These are phyloP conservation scores for Plantago lanceolata DNA, from an alignment of 305 asterid genomes.

Conservation along the genomic window DNA sequence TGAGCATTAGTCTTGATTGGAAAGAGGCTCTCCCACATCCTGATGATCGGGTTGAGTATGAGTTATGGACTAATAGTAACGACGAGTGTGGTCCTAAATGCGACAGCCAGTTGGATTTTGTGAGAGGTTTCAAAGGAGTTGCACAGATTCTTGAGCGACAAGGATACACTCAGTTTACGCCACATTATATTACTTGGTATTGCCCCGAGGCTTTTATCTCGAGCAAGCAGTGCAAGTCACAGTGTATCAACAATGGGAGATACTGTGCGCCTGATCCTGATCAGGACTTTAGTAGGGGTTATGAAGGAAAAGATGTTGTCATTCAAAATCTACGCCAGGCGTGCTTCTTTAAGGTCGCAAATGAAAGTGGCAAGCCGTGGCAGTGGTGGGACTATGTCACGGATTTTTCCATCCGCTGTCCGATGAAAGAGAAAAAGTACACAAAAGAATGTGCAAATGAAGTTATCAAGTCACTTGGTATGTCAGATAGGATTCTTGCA, in stretches of 20 bases:
- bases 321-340: slow-evolving; percentile 74
- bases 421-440: slow-evolving; percentile 76
- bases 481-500: slow-evolving; percentile 22
- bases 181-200: slow-evolving; percentile 76
- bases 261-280: slow-evolving; percentile 81
- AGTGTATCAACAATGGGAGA: slow-evolving; percentile 69
- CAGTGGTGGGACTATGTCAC: slow-evolving; percentile 98
- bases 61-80: slow-evolving; percentile 94
- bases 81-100: slow-evolving; percentile 94
- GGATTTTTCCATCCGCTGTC: slow-evolving; percentile 79
- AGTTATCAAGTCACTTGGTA: slow-evolving; percentile 81
- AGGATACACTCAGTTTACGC: slow-evolving; percentile 78
- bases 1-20: slow-evolving; percentile 86
- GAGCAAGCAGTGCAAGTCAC: slow-evolving; percentile 74
- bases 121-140: slow-evolving; percentile 74
- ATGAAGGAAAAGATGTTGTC: slow-evolving; percentile 87
- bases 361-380: slow-evolving; percentile 81
- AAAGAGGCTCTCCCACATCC: slow-evolving; percentile 97
- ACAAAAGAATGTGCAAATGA: slow-evolving; percentile 74
- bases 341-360: slow-evolving; percentile 75
- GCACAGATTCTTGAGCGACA: slow-evolving; percentile 93
- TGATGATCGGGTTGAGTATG: slow-evolving; percentile 93
- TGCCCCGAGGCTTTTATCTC: slow-evolving; percentile 64
- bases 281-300: slow-evolving; percentile 68
- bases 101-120: slow-evolving; percentile 63